A percentile compares a stretch with the other conserved stretches of the same genome.
Evolutionary conservation across 1,139 yeast genomes (phyloP).

Genomic region (Yueomyces sp.): DNA sequence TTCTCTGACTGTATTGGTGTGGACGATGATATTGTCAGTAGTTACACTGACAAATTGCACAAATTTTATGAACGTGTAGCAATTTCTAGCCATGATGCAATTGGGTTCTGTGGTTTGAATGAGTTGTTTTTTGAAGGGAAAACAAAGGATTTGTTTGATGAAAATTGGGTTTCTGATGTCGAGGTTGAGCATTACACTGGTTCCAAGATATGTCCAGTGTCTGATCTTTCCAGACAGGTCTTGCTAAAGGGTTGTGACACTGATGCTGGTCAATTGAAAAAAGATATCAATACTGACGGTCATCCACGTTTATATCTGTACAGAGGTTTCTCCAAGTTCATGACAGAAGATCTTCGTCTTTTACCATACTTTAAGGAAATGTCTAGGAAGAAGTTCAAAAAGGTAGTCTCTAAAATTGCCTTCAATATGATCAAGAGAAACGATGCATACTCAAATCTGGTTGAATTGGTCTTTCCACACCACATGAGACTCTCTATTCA

Average conservation of each 20-base stretch:
- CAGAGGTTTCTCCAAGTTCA: conserved; percentile 47
- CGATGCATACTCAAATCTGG: conserved; percentile 53
- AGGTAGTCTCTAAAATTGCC: conserved; percentile 40
- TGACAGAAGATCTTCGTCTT: conserved; percentile 42
- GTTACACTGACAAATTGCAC: conserved; percentile 34
- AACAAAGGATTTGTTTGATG: conserved; percentile 17
- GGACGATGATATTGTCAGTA: conserved; percentile 41
- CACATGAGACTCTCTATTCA: conserved; percentile 49
- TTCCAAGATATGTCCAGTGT: conserved; percentile 23
- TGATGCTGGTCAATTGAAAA: conserved; percentile 27
- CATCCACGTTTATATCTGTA: conserved; percentile 42
- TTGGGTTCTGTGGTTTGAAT: conserved; percentile 29
- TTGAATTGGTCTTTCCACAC: conserved; percentile 46
- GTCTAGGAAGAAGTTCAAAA: conserved; percentile 39
- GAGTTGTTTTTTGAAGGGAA: conserved; percentile 25
- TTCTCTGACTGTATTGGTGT: conserved; percentile 49
- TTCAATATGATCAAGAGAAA: conserved; percentile 54
- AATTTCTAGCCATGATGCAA: conserved; percentile 17
- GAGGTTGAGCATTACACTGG: conserved; percentile 26
- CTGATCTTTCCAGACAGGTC: conserved; percentile 28
- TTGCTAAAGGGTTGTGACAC: conserved; percentile 32
- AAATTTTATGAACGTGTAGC: conserved; percentile 28
- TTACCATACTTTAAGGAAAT: conserved; percentile 29
- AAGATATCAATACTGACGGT: conserved; percentile 24
- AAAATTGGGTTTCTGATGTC: conserved; percentile 19